Percentiles rank a stretch among this genome's conserved stretches.
Evolutionary conservation across 495 filamentous ascomycete genomes (phyloP).

Genomic region (Podospora pseudopauciseta): DNA sequence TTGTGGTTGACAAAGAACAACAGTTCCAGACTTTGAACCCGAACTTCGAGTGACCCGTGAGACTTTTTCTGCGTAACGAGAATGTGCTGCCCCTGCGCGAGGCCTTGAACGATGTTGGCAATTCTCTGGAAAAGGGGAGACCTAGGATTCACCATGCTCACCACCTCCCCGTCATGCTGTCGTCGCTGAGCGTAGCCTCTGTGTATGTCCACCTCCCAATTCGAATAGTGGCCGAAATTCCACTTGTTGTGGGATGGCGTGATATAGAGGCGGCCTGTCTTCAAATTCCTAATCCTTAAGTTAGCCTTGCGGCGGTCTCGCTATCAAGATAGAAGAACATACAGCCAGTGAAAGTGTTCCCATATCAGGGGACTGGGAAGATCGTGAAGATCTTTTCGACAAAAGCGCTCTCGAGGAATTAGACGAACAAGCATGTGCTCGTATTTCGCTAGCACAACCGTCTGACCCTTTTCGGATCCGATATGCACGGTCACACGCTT

Average conservation of each 20-base stretch:
- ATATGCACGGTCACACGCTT: slow-evolving; percentile 40
- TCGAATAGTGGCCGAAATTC: slow-evolving; percentile 23
- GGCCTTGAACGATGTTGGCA: slow-evolving; percentile 35
- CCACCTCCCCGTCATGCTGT: slow-evolving; percentile 26
- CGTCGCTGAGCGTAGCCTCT: neutral
- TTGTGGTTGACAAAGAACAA: slow-evolving; percentile 35
- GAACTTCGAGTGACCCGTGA: slow-evolving; percentile 24
- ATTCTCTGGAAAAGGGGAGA: slow-evolving; percentile 28
- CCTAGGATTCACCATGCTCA: slow-evolving; percentile 23
- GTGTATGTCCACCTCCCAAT: slow-evolving; percentile 32
- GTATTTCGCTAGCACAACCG: slow-evolving; percentile 38
- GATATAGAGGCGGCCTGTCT: slow-evolving; percentile 47
- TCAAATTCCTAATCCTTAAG: slow-evolving; percentile 31
- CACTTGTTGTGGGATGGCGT: slow-evolving; percentile 44
- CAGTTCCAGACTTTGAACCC: slow-evolving; percentile 39
- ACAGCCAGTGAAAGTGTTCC: slow-evolving; percentile 58
- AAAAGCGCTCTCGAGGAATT: slow-evolving; percentile 34
- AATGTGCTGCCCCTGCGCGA: slow-evolving; percentile 31
- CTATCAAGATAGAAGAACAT: neutral
- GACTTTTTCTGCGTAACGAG: slow-evolving; percentile 34
- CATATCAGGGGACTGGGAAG: slow-evolving; percentile 49
- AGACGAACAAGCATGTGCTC: slow-evolving; percentile 31
- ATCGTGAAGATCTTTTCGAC: slow-evolving; percentile 32
- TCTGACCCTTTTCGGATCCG: slow-evolving; percentile 37
- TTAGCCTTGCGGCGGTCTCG: neutral